Base-by-base conservation (phyloP, 805 yeast species). In the Saccharomycopsis sp. region DNA sequence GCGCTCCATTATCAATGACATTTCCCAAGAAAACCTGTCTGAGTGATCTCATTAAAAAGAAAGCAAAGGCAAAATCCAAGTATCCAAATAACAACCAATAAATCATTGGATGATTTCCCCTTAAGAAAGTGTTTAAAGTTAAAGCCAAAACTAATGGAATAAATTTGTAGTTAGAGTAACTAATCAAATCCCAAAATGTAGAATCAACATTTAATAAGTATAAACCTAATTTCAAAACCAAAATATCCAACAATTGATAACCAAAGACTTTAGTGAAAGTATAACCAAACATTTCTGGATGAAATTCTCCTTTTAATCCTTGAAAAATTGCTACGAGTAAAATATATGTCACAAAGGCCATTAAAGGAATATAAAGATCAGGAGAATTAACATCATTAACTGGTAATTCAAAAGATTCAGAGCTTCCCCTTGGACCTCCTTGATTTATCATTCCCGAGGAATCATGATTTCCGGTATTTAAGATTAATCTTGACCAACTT, bases 91-190 rank as follows among this genome's bases (percentile, higher is more conserved):
- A 10, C 17, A 31, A 12, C 45, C 47, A 46, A 17, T 42, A 45
- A 13, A 20, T n/a, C 21, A 39, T 21, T 6, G 40, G 5, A 15
- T 15, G 26, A 13, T 27, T 25, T 17, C 28, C 13, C 9, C 38
- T 27, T 15, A 41, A 15, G n/a, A 39, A 40, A 8, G 34, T 21
- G 13, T 43, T 34, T 5, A 31, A 19, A 17, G 77, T 55, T 50
- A 79, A 60, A 39, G 74, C 63, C n/a, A 71, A 56, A 14, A 79
- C 70, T 47, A 81, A 67, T 6, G 95, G 85, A 30, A 94, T 86
- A 56, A 86, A 94, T 59, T 92, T 92, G 68, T 92, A 94, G 28
- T 97, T 96, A 37, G 88, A 79, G 61, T 85, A 92, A 46, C 95
- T 79, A 8, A 84, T 71, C 46, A 92, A 64, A 58, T 92, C 99